Evolutionary conservation across 1,284 basidiomycete genomes (phyloP).

Genomic region (Microbotryum silenes-acaulis): DNA sequence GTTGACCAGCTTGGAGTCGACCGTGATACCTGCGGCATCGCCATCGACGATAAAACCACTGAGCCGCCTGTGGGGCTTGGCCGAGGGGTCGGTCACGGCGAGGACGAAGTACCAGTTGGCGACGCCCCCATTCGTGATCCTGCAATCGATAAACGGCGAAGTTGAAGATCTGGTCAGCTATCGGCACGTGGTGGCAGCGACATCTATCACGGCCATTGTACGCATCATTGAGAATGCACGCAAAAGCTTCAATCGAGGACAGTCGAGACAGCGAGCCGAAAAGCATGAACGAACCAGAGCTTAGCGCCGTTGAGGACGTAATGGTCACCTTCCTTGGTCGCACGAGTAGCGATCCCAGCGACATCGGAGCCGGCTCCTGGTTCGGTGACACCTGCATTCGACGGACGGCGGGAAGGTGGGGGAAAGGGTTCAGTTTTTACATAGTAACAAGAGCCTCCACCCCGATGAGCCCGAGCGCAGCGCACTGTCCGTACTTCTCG

Average conservation of each 20-base stretch:
- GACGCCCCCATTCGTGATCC: conserved; percentile 39
- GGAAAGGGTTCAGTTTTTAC: neutral
- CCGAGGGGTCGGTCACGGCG: conserved; percentile 47
- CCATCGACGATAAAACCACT: conserved; percentile 52
- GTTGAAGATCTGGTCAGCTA: no score
- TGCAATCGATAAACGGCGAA: neutral
- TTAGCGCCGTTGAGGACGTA: conserved; percentile 49
- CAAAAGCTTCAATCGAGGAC: no score
- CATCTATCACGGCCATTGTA: no score
- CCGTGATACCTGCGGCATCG: conserved; percentile 45
- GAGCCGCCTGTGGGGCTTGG: conserved; percentile 47
- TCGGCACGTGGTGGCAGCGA: conserved; percentile 22
- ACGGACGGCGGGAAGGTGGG: neutral
- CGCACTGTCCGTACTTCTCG: no score
- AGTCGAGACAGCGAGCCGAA: neutral
- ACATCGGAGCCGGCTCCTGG: conserved; percentile 52
- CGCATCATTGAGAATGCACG: no score
- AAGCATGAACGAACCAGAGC: conserved; percentile 44
- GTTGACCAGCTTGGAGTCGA: conserved; percentile 52
- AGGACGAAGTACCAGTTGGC: conserved; percentile 52
- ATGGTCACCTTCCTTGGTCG: conserved; percentile 48
- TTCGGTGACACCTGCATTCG: conserved; percentile 41
- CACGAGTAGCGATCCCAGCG: conserved; percentile 46
- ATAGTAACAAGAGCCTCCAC: no score
- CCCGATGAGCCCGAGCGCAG: neutral